A percentile compares a stretch with the other conserved stretches of the same genome.
phyloP scores from a whole-genome alignment of 331 rosid genomes.

The Pyracantha coccinea region DNA sequence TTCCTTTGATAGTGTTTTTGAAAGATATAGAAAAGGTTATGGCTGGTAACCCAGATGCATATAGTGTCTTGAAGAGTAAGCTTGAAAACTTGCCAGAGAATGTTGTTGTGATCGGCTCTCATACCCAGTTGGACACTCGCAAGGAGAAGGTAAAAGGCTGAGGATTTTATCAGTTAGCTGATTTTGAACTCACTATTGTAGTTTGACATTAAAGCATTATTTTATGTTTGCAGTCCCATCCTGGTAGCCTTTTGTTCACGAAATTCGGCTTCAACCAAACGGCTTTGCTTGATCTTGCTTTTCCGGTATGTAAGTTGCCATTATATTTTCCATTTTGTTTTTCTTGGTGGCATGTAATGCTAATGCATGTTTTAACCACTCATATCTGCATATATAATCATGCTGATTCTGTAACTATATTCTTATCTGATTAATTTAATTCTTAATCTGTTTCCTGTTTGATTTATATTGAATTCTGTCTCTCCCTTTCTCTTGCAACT shows the following conservation, averaged over 20 bases:
- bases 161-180: conserved; percentile 5
- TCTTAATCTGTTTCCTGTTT: background rate
- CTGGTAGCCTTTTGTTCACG: conserved; percentile 80
- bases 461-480: background rate
- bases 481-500: background rate
- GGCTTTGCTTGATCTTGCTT: conserved; percentile 90
- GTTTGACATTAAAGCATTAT: conserved; percentile 10
- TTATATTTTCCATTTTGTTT: background rate
- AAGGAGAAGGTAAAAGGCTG: conserved; percentile 70
- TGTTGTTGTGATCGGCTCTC: conserved; percentile 83
- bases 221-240: conserved; percentile 52
- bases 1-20: conserved; percentile 65
- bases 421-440: background rate
- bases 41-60: conserved; percentile 54
- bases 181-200: background rate
- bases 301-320: conserved; percentile 53
- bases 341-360: background rate
- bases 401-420: background rate
- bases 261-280: conserved; percentile 93
- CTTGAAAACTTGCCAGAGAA: conserved; percentile 66
- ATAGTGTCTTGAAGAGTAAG: conserved; percentile 51
- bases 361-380: background rate
- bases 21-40: conserved; percentile 88
- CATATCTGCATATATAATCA: background rate
- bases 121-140: conserved; percentile 76